Conservation (phyloP, 1,284 basidiomycete genomes). For the Cystobasidium slooffiae region DNA sequence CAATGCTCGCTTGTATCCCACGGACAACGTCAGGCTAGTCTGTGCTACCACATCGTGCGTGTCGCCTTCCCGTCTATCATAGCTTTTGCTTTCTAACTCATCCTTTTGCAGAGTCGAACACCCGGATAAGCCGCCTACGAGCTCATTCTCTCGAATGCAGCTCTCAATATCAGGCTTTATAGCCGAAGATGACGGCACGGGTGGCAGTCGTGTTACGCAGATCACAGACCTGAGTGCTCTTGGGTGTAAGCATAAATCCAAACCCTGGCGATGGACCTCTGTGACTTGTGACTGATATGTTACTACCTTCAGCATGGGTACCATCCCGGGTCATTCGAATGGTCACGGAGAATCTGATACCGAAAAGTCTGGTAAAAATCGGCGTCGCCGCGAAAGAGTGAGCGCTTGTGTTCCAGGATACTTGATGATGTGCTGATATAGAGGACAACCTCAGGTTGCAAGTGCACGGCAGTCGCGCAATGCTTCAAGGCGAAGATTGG, state of each 20-base stretch:
- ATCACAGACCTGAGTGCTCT: slow-evolving; percentile 50
- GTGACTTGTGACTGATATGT: neutral
- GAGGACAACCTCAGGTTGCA: neutral
- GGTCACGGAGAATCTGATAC: slow-evolving; percentile 50
- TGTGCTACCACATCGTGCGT: slow-evolving; percentile 43
- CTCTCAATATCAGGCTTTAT: slow-evolving; percentile 50
- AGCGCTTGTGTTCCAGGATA: neutral
- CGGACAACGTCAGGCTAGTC: slow-evolving; percentile 10
- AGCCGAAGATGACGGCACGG: slow-evolving; percentile 47
- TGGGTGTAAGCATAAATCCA: slow-evolving; percentile 42
- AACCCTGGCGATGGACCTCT: neutral
- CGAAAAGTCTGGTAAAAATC: slow-evolving; percentile 50
- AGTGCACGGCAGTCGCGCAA: slow-evolving; percentile 15
- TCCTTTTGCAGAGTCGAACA: slow-evolving; percentile 48
- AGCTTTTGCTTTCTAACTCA: neutral
- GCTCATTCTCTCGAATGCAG: slow-evolving; percentile 51
- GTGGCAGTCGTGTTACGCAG: slow-evolving; percentile 46
- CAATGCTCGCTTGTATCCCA: slow-evolving; percentile 44
- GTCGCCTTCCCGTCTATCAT: neutral
- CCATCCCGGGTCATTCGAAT: slow-evolving; percentile 48
- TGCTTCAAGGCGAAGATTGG: slow-evolving; percentile 45
- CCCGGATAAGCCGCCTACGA: slow-evolving; percentile 40
- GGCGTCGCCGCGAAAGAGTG: slow-evolving; percentile 43
- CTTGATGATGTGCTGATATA: neutral
- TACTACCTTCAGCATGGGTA: slow-evolving; percentile 46